Evolutionary conservation across 345 rosid genomes (phyloP).

Genomic region (Acer yangbiense): DNA sequence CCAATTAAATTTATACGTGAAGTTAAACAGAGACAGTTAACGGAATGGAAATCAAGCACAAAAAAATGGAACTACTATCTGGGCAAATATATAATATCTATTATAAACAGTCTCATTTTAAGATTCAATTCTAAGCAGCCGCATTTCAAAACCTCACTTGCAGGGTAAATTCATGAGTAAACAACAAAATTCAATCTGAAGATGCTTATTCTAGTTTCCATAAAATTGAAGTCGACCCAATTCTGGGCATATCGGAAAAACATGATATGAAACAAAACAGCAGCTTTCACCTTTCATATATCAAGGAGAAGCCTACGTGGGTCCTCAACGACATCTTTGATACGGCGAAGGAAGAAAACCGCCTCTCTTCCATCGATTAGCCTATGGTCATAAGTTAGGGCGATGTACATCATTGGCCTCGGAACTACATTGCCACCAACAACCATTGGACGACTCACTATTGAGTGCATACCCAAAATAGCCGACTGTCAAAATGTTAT

Average conservation of each 20-base stretch:
- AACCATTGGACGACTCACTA: conserved; percentile 81
- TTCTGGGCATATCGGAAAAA: conserved; percentile 16
- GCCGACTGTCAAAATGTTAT: conserved; percentile 57
- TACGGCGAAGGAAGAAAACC: conserved; percentile 82
- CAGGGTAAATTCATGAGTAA: conserved; percentile 22
- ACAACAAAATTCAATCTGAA: conserved; percentile 33
- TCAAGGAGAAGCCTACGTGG: conserved; percentile 87
- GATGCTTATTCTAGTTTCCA: conserved; percentile 32
- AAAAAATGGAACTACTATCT: conserved; percentile 1
- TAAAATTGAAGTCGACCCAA: not conserved
- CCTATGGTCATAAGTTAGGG: conserved; percentile 87
- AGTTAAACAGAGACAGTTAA: not conserved
- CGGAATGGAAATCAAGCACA: not conserved
- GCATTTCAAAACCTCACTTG: conserved; percentile 25
- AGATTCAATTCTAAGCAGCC: conserved; percentile 32
- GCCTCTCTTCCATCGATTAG: conserved; percentile 96
- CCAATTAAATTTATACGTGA: not conserved
- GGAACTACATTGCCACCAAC: conserved; percentile 76
- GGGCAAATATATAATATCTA: not conserved
- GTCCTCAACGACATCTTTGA: conserved; percentile 87
- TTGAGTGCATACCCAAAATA: conserved; percentile 90
- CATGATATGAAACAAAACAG: not conserved
- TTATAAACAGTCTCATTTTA: conserved; percentile 6
- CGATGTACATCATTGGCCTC: conserved; percentile 93
- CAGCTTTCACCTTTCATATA: conserved; percentile 32